phyloP scores from a whole-genome alignment of 176 grass and related monocot species.

The Oryza glumipatula region DNA sequence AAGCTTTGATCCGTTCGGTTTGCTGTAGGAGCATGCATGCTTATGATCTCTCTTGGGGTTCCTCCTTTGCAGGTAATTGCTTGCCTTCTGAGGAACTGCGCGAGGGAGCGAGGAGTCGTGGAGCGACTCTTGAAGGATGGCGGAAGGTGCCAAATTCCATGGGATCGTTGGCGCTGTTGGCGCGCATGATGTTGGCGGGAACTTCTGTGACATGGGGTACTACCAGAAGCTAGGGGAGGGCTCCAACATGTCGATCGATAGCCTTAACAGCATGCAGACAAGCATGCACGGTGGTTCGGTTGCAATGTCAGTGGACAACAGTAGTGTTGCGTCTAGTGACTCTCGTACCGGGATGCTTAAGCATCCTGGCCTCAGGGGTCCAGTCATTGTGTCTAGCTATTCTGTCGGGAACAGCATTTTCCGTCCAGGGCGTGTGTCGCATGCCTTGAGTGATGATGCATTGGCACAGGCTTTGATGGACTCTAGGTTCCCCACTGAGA shows the following conservation, averaged over 20 bases:
- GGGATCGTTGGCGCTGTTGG: constrained; percentile 50
- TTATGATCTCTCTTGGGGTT: constrained; percentile 2
- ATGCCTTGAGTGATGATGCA: constrained; percentile 70
- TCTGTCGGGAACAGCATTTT: constrained; percentile 67
- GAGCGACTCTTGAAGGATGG: constrained; percentile 35
- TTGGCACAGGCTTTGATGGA: constrained; percentile 89
- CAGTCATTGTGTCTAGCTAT: constrained; percentile 50
- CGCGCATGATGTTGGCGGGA: constrained; percentile 34
- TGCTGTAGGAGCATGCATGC: neutral
- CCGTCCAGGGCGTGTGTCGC: constrained; percentile 60
- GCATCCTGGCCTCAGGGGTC: constrained; percentile 61
- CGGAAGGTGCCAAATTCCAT: constrained; percentile 63
- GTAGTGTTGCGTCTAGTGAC: constrained; percentile 65
- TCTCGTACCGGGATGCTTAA: constrained; percentile 64
- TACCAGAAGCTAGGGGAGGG: constrained; percentile 77
- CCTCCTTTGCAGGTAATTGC: constrained; percentile 20
- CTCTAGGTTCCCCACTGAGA: constrained; percentile 56
- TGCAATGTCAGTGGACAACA: constrained; percentile 62
- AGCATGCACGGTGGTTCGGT: constrained; percentile 59
- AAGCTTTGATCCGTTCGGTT: neutral
- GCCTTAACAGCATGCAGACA: constrained; percentile 68
- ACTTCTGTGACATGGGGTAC: constrained; percentile 69
- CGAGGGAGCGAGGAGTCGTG: neutral
- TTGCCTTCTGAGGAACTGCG: neutral
- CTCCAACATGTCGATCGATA: constrained; percentile 77